Base-by-base conservation (phyloP, 139 green algal species). In the Astrephomene gubernaculifera region DNA sequence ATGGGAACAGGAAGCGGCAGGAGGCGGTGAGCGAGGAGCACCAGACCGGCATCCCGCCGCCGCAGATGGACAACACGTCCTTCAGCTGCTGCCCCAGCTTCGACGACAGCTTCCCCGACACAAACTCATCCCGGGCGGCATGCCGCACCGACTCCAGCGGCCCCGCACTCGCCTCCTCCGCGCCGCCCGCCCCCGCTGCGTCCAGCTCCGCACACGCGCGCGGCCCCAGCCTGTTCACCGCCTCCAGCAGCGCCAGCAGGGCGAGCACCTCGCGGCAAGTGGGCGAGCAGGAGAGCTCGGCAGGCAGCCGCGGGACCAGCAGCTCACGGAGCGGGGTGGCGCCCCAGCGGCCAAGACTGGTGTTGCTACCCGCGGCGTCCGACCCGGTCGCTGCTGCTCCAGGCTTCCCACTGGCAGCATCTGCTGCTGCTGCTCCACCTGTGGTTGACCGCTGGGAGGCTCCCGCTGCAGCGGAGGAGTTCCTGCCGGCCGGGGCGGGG, bases 41-140 rank as follows among this genome's bases (percentile, higher is more conserved):
- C 97, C 97, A 99, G 25, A 73, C 33, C 10, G 97, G 97, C 64
- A 99, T 90, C 41, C 90, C 86, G 24, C 90, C 93, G 25, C 92
- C 94, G 85, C 97, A 99, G 44, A 99, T 95, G 10, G 93, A 90
- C 54, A 99, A 84, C 75, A 96, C 94, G 73, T 99, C 97, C 89
- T 96, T 96, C 12, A 97, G 90, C 90, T 98, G 94, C 89, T 98
- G 96, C 4, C 86, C 71, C 54, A 99, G 91, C 92, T 99, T 99
- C 53, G 96, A 91, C 0, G 91, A 88, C 25, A 99, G 93, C 89
- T 98, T 98, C 54, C 52, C 85, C 87, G 78, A 95, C 49, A 98
- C 81, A 52, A 99, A 98, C 70, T 94, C 94, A 17, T 96, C 94
- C 1, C 91, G 90, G 0, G 88, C 72, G 31, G 95, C 80, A 35